Evolutionary conservation across 257 asterid genomes (phyloP), one percentile per base, ranked within the genome.

Genomic region (Solanum piurae): DNA sequence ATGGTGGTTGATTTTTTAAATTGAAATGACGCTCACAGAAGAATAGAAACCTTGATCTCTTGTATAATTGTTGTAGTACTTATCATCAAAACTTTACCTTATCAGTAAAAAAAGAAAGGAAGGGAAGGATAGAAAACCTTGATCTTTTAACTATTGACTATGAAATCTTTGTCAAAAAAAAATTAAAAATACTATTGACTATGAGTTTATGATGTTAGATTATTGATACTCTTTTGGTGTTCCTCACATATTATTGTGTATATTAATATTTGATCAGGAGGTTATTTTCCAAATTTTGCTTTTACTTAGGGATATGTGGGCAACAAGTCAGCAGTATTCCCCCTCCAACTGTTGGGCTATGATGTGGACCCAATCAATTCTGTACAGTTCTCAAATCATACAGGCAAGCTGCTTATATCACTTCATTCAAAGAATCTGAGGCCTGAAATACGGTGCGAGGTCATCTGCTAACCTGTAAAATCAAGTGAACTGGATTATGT

Each of bases 351-450:
- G 90, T 94, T 97, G 29, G 99, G 99, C 87, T 97, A 92, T 87
- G 99, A 97, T 58, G 99, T 96, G 86, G 99, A 97, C 89, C 98
- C 98, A 23, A 94, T 97, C 88, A 96, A 97, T 89, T 97, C 99
- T 34, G 99, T 97, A 23, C 99, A 97, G 91, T 97, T 97, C 94
- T 97, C 99, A 38, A 97, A 97, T 92, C 99, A 97, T 93, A 97
- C 99, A 93, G 99, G 99, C 95, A 96, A 96, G 96, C 93, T 90
- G 92, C 93, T 95, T 92, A 86, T 87, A 86, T 87, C 88, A 86
- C 90, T 95, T 91, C 88, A 46, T 88, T 90, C 88, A 88, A 88
- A 85, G 89, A 86, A 86, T 90, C 91, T 90, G 91, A 90, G 83
- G 91, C 89, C 91, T 88, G 89, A 89, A 91, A 84, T 90, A 86